Evolutionary conservation across 352 stramenopile genomes (phyloP).

Genomic region (Paralagenidium karlingii): DNA sequence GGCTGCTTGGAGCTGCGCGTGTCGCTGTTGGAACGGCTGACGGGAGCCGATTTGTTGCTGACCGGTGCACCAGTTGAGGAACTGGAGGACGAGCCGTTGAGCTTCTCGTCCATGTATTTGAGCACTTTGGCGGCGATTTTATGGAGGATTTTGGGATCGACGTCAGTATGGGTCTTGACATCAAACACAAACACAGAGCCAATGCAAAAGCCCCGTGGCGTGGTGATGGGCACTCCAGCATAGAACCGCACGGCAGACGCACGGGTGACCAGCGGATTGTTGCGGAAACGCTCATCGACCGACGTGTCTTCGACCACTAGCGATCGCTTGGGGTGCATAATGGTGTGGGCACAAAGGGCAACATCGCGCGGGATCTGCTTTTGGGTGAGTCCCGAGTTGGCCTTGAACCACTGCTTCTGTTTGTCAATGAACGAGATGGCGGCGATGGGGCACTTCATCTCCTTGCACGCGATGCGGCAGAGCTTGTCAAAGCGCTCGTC

Average conservation of each 20-base stretch:
- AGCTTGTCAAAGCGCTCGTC: conserved; percentile 83
- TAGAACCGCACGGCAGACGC: conserved; percentile 76
- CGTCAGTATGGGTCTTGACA: conserved; percentile 60
- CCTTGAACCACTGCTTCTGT: conserved; percentile 82
- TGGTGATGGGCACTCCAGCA: conserved; percentile 69
- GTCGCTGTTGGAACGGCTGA: not conserved
- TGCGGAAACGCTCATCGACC: conserved; percentile 65
- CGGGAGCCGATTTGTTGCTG: conserved; percentile 7
- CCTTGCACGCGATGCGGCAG: conserved; percentile 77
- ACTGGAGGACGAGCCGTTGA: conserved; percentile 46
- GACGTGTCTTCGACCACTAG: conserved; percentile 77
- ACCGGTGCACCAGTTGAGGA: not conserved
- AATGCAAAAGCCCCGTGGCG: conserved; percentile 63
- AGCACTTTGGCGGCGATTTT: conserved; percentile 81
- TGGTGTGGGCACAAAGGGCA: conserved; percentile 71
- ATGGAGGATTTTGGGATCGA: conserved; percentile 74
- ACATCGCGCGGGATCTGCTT: conserved; percentile 76
- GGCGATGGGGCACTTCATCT: conserved; percentile 83
- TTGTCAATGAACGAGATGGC: conserved; percentile 80
- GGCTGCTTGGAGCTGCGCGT: conserved; percentile 3
- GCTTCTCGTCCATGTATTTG: conserved; percentile 81
- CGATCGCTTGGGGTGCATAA: conserved; percentile 75
- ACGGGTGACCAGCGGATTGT: conserved; percentile 74
- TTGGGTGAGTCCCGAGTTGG: conserved; percentile 71
- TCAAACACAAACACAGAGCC: conserved; percentile 81